A percentile compares a stretch with the other conserved stretches of the same genome.
phyloP scores from a whole-genome alignment of 108 stramenopile genomes.

The Schizochytrium sp. region DNA sequence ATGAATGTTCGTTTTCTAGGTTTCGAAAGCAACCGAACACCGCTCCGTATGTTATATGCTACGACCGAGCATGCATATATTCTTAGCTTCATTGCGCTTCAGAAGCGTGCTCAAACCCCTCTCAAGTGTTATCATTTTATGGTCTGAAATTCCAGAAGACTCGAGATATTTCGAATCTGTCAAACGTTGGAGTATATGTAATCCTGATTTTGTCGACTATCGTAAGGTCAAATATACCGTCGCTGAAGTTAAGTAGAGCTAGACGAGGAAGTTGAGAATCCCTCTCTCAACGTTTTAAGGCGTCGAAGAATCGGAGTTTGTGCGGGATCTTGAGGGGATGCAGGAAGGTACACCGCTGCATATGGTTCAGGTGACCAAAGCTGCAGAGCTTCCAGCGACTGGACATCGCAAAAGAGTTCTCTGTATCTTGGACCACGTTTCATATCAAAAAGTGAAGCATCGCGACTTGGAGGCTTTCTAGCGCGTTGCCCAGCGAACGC shows the following conservation, averaged over 20 bases:
- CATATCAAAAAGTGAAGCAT: slow-evolving; percentile 27
- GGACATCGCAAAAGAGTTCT: neutral
- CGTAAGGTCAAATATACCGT: neutral
- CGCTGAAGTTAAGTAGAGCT: neutral
- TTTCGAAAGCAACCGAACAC: no score
- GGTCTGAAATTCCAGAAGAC: no score
- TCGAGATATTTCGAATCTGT: no score
- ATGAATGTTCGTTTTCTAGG: no score
- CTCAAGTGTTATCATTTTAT: no score
- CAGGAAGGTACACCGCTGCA: neutral
- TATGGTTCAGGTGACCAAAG: neutral
- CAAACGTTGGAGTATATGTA: no score
- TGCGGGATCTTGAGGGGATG: slow-evolving; percentile 15
- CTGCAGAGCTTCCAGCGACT: neutral
- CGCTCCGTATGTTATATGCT: no score
- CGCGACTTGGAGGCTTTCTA: neutral
- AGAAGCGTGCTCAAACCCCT: no score
- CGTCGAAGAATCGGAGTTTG: neutral
- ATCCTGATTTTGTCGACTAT: neutral
- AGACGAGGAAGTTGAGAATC: neutral
- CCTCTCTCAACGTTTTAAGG: neutral
- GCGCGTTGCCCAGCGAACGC: neutral
- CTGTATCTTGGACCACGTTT: neutral
- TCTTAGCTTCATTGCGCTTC: no score
- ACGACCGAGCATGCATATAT: no score